Evolutionary conservation across 2,329 filamentous ascomycete species (phyloP).

Genomic region (Colletotrichum aenigma): DNA sequence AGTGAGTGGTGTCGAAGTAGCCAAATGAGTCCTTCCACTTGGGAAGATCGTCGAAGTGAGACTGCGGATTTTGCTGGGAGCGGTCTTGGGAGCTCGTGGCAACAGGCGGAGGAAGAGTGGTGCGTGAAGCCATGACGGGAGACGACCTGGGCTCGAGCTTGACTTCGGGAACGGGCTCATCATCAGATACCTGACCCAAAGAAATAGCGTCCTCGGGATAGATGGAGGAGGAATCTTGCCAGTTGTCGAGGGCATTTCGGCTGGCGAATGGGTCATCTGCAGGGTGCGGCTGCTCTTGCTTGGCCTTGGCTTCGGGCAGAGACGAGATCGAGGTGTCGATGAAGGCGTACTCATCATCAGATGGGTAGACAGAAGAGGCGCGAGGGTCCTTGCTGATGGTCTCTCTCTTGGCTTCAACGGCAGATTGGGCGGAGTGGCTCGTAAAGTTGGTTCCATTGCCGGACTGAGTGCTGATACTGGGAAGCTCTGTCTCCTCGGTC

Average conservation of each 20-base stretch:
- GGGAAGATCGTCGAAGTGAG: conserved; percentile 13
- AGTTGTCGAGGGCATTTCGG: background rate
- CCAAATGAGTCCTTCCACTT: background rate
- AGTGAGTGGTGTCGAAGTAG: background rate
- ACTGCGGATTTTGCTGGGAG: background rate
- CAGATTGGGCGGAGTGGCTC: background rate
- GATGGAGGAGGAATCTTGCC: conserved; percentile 7
- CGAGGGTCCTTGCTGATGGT: background rate
- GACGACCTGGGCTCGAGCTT: background rate
- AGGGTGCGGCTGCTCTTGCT: background rate
- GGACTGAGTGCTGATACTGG: background rate
- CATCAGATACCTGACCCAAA: background rate
- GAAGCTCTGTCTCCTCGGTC: background rate
- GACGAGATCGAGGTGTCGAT: background rate
- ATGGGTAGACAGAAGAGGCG: background rate
- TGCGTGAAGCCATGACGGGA: background rate
- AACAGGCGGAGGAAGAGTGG: background rate
- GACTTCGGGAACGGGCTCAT: background rate
- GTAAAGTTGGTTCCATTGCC: background rate
- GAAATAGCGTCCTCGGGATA: conserved; percentile 5
- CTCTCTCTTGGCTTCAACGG: background rate
- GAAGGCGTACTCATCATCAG: background rate
- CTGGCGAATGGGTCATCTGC: background rate
- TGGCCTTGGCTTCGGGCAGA: background rate
- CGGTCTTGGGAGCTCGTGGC: background rate